Conservation (phyloP, 441 rosid genomes). For the Aleurites moluccanus region DNA sequence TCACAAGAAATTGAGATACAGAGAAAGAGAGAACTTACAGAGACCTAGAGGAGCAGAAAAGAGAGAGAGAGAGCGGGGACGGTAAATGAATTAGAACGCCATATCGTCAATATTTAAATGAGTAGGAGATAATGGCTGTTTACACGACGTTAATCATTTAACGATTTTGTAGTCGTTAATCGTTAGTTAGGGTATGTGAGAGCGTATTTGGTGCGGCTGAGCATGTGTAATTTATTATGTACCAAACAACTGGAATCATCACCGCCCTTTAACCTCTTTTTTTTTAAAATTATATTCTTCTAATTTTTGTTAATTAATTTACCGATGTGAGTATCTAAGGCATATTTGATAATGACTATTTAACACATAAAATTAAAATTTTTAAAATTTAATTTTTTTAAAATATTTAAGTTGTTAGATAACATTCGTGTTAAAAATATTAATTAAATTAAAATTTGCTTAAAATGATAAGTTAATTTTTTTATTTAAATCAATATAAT, state of each 20-base stretch:
- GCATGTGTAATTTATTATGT: not conserved
- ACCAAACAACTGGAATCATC: not conserved
- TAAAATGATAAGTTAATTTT: too few relatives aligned
- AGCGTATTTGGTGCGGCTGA: not conserved
- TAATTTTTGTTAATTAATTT: not conserved
- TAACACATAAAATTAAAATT: too few relatives aligned
- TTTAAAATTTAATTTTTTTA: too few relatives aligned
- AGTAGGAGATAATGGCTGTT: not conserved
- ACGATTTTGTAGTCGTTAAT: not conserved
- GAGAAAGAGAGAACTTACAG: slow-evolving; percentile 10
- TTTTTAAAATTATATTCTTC: not conserved
- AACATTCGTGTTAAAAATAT: too few relatives aligned
- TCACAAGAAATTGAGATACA: too few relatives aligned
- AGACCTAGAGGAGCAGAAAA: not conserved
- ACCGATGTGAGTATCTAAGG: too few relatives aligned
- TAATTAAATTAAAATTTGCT: too few relatives aligned
- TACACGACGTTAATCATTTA: not conserved
- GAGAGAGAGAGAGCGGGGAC: not conserved
- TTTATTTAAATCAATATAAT: too few relatives aligned
- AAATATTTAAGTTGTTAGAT: too few relatives aligned
- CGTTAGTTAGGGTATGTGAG: slow-evolving; percentile 10
- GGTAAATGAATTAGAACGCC: not conserved
- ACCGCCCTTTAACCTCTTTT: not conserved
- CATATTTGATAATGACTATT: too few relatives aligned
- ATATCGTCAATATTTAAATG: not conserved